Evolutionary conservation across 1,139 yeast genomes (phyloP).

Genomic region (Schwanniomyces etchellsii): DNA sequence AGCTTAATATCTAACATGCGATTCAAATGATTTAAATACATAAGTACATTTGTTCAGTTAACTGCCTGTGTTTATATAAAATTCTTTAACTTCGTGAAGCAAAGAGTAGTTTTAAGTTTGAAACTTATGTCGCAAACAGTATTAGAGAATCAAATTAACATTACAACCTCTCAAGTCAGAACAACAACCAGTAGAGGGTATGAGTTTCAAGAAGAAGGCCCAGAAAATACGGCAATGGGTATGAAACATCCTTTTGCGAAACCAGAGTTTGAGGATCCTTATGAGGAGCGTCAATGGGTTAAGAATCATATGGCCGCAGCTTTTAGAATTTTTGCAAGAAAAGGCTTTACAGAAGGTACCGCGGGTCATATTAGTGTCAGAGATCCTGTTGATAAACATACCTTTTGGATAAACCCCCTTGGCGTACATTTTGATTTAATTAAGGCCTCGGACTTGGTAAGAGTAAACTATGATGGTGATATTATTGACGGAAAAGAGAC

Average conservation of each 20-base stretch:
- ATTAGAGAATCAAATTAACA: too few species aligned
- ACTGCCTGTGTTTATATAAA: too few species aligned
- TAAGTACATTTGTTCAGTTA: too few species aligned
- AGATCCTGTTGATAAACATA: constrained; percentile 65
- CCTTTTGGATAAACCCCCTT: constrained; percentile 78
- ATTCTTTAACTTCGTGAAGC: too few species aligned
- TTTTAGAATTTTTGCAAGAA: constrained; percentile 69
- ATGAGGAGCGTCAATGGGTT: constrained; percentile 54
- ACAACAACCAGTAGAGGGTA: not conserved
- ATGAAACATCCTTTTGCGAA: constrained; percentile 40
- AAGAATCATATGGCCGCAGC: constrained; percentile 82
- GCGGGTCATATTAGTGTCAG: constrained; percentile 79
- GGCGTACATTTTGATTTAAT: constrained; percentile 67
- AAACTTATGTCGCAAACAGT: too few species aligned
- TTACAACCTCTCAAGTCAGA: too few species aligned
- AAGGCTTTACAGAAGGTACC: constrained; percentile 65
- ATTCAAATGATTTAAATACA: too few species aligned
- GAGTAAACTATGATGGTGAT: constrained; percentile 66
- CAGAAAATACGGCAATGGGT: constrained; percentile 47
- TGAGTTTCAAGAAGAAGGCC: constrained; percentile 25
- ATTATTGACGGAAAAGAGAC: constrained; percentile 61
- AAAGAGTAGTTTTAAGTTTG: too few species aligned
- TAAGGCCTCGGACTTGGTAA: constrained; percentile 70
- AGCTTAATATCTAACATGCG: too few species aligned
- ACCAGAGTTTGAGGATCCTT: constrained; percentile 47